Conservation (phyloP, 2,329 filamentous ascomycete species). For the Phialophora macrospora region DNA sequence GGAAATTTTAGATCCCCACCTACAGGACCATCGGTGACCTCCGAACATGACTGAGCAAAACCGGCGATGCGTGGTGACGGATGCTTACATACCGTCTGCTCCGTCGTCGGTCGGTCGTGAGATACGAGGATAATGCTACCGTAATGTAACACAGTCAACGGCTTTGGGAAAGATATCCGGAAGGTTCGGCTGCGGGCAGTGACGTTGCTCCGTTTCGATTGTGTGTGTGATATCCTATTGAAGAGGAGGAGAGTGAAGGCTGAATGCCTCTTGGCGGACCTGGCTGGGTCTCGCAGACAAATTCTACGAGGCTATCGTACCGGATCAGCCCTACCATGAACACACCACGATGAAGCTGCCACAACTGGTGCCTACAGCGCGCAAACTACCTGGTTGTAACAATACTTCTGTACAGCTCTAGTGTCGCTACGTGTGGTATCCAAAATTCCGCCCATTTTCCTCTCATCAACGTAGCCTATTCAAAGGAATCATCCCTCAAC, state of each 20-base stretch:
- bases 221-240: neutral
- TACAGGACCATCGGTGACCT: neutral
- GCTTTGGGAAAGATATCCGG: neutral
- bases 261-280: neutral
- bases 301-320: neutral
- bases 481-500: neutral
- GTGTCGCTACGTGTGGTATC: neutral
- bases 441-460: neutral
- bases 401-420: neutral
- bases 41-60: neutral
- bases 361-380: neutral
- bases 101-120: neutral
- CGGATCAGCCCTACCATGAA: neutral
- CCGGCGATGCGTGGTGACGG: neutral
- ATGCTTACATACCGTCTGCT: neutral
- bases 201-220: neutral
- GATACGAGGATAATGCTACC: neutral
- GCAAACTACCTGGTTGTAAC: neutral
- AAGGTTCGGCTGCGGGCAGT: neutral
- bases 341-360: neutral
- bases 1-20: neutral
- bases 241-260: neutral
- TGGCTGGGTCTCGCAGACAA: neutral
- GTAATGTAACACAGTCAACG: neutral
- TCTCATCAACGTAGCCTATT: neutral